Evolutionary conservation across 225 moss, liverwort and hornwort genomes (phyloP).

Genomic region (Pseudisothecium myosuroides): DNA sequence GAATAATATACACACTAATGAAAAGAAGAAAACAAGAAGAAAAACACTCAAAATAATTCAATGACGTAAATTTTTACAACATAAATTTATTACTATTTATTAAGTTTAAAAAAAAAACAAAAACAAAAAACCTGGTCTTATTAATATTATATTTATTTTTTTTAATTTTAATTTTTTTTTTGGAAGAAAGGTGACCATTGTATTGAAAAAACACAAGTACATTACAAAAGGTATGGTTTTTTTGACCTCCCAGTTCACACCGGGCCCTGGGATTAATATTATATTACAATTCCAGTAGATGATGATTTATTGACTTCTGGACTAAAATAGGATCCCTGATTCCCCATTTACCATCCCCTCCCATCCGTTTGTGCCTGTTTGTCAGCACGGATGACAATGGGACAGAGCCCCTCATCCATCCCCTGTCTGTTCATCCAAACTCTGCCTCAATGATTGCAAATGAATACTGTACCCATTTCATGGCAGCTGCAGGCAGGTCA

Average conservation of each 20-base stretch:
- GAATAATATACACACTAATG: too few relatives aligned
- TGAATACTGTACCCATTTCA: not conserved
- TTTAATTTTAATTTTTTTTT: too few relatives aligned
- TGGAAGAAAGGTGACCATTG: too few relatives aligned
- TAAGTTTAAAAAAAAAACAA: not conserved
- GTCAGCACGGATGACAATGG: not conserved
- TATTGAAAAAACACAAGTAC: too few relatives aligned
- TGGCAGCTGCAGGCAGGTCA: not conserved
- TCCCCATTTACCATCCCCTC: not conserved
- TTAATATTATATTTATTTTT: not conserved
- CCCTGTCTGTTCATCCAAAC: not conserved
- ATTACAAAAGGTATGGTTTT: too few relatives aligned
- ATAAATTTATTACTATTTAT: not conserved
- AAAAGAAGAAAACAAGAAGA: not conserved
- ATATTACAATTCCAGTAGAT: too few relatives aligned
- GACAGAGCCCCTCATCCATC: not conserved
- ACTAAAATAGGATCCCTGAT: not conserved
- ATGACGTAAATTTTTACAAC: fast-evolving
- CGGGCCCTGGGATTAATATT: too few relatives aligned
- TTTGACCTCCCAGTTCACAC: too few relatives aligned
- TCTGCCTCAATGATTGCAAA: not conserved
- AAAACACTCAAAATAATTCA: not conserved
- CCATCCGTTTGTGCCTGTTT: not conserved
- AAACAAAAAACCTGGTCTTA: not conserved
- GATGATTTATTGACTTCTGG: not conserved